Base-by-base conservation (phyloP, 108 stramenopile species). In the Cyclotella sp. region DNA sequence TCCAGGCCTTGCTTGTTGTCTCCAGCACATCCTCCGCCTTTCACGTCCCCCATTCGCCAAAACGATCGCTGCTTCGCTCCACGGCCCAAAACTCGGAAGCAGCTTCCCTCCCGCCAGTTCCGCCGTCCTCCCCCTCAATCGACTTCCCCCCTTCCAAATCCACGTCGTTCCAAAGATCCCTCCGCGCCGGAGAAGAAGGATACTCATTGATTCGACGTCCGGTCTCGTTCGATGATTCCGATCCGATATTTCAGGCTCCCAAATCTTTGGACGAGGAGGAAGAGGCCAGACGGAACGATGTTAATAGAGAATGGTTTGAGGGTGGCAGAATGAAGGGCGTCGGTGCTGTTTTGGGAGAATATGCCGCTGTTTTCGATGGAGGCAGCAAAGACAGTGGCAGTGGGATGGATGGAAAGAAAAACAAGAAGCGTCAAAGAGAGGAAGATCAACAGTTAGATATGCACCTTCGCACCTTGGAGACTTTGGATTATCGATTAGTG, bases 201-300 rank as follows among this genome's bases (percentile, higher is more conserved):
- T 92, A 87, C 76, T 90, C 89, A 12, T 10, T 94, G 0, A 43
- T 92, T 29, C 85, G 93, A 42, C 91, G 87, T 67, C 93, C 93
- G 0, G 62, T 90, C 10, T 64, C 70, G n/a, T 91, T 89, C 79
- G 90, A 91, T 80, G 81, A 89, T 19, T 21, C 18, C 11, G 89
- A 87, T 74, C 91, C 91, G 1, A 78, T 66, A n/a, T 90, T 90
- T 71, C 79, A 73, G 15, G 86, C 78, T 8, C 91, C 91, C 12
- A 71, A 46, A 49, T 53, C 76, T 2, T 69, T 94, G 55, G 53
- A 68, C 42, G 89, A 88, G 26, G 21, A 52, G 26, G 60, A 70
- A 26, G 68, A 47, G 21, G 30, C 16, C 21, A 19, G 9, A 26
- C 26, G 28, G 47, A 47, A 2, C 28, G 70, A 67, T 53, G 39